Evolutionary conservation across 202 grass and related monocot species (phyloP), one percentile per base, ranked within the genome.

Genomic region (Carex arenaria): DNA sequence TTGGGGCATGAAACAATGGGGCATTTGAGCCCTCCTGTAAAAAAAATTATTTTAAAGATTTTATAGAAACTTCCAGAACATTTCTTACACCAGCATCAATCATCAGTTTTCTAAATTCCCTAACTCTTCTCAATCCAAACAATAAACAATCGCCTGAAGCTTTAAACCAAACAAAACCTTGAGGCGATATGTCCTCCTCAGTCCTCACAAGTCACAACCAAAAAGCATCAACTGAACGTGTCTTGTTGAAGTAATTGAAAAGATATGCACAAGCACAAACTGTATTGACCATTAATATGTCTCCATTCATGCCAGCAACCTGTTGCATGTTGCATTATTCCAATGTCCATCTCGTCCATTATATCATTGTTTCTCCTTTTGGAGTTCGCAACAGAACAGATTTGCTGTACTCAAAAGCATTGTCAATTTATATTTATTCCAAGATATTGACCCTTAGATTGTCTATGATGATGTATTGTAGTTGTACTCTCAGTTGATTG

Each of bases 241-340:
- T 31, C 26, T 26, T 26, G 26, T 0, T 1, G 26, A 26, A 26
- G 26, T 26, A 26, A 26, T 55, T 75, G 26, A 14, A 55, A 75
- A 31, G 47, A 73, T 75, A 9, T 75, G 2, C 4, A 36, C 40
- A 38, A 4, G 23, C 56, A 34, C 13, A 34, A 15, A 77, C 51
- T 78, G 17, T 78, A 78, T 59, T 59, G 53, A 59, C 73, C 73
- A 78, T 59, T 59, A 11, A 57, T 18, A 59, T 78, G 73, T 78
- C 73, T 31, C 71, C 53, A 20, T 78, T 57, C 53, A 78, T 36
- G 52, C 26, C 51, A 19, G 30, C 73, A 78, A 40, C 43, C 69
- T 71, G 69, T 72, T 72, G 42, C 30, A 59, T 40, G 30, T 55
- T 59, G 74, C 54, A 60, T 78, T 49, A 57, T 76, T 55, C 51